These are phyloP conservation scores for Cylindrodendrum hubeiense DNA, from an alignment of 2,329 filamentous ascomycete genomes.

Conservation along the genomic window DNA sequence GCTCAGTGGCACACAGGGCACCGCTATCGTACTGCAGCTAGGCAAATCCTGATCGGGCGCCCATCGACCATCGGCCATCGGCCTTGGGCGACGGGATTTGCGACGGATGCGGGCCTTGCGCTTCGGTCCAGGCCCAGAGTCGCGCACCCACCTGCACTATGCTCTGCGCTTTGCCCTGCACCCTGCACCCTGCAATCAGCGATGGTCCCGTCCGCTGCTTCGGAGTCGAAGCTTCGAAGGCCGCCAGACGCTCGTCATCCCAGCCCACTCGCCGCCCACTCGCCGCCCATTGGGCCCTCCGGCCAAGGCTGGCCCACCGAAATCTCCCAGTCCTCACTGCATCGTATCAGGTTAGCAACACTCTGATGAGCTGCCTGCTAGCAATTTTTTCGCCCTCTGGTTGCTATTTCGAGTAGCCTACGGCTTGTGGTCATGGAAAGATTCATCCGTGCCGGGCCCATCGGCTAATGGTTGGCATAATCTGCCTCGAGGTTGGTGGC, in stretches of 20 bases:
- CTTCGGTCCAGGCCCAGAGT: constrained; percentile 8
- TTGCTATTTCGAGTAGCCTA: constrained; percentile 9
- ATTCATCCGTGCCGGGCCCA: constrained; percentile 9
- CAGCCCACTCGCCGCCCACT: constrained; percentile 24
- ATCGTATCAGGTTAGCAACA: constrained; percentile 28
- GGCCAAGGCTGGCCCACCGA: constrained; percentile 23
- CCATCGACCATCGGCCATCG: not conserved
- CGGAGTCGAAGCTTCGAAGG: constrained; percentile 39
- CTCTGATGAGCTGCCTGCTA: not conserved
- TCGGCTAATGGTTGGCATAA: not conserved
- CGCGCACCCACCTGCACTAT: constrained; percentile 4
- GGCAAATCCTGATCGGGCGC: not conserved
- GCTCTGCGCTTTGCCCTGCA: constrained; percentile 13
- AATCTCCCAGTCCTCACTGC: constrained; percentile 32
- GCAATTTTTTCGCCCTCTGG: not conserved
- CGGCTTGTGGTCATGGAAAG: not conserved
- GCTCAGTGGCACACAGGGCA: constrained; percentile 8
- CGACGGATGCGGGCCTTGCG: not conserved
- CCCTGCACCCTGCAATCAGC: constrained; percentile 21
- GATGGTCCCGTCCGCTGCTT: constrained; percentile 26
- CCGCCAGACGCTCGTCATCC: constrained; percentile 29
- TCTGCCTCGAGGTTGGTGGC: not conserved
- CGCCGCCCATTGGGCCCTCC: constrained; percentile 24
- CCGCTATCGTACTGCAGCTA: not conserved
- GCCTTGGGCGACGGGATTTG: constrained; percentile 7